Percentiles rank a stretch among this genome's conserved stretches.
These are phyloP conservation scores for Moricandia moricandioides DNA, from an alignment of 345 rosid genomes.

Conservation along the genomic window DNA sequence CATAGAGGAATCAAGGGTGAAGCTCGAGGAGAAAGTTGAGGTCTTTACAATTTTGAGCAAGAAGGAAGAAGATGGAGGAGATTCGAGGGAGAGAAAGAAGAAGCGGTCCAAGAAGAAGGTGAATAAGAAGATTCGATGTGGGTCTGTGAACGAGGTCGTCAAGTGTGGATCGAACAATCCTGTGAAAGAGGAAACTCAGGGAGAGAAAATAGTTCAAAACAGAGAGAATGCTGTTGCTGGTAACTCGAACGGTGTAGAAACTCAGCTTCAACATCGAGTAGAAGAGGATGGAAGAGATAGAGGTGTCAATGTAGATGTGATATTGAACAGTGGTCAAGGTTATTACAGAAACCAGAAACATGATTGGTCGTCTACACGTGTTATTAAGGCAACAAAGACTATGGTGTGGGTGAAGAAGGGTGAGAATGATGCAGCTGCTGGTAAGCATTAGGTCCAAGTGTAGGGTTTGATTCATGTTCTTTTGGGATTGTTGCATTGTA, in stretches of 20 bases:
- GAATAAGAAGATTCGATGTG: background rate
- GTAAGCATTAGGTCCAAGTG: background rate
- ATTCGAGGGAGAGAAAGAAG: conserved; percentile 4
- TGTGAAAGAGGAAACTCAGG: background rate
- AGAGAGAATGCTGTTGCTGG: background rate
- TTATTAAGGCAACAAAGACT: background rate
- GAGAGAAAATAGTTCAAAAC: background rate
- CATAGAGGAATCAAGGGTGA: background rate
- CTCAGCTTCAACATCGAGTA: background rate
- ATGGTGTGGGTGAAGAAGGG: conserved; percentile 28
- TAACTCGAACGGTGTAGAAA: background rate
- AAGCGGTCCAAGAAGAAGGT: background rate
- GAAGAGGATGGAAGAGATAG: background rate
- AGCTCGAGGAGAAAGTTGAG: background rate
- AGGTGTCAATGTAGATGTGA: background rate
- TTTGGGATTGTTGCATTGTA: background rate
- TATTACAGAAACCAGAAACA: conserved; percentile 2
- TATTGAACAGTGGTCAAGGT: background rate
- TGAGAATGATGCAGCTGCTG: background rate
- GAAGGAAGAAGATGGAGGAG: background rate
- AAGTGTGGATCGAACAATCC: background rate
- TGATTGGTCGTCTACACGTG: background rate
- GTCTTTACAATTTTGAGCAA: background rate
- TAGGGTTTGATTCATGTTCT: conserved; percentile 7
- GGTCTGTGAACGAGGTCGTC: background rate